Percentiles rank a stretch among this genome's conserved stretches.
These are phyloP conservation scores for Penicillium crustosum DNA, from an alignment of 2,329 filamentous ascomycete genomes.

Conservation along the genomic window DNA sequence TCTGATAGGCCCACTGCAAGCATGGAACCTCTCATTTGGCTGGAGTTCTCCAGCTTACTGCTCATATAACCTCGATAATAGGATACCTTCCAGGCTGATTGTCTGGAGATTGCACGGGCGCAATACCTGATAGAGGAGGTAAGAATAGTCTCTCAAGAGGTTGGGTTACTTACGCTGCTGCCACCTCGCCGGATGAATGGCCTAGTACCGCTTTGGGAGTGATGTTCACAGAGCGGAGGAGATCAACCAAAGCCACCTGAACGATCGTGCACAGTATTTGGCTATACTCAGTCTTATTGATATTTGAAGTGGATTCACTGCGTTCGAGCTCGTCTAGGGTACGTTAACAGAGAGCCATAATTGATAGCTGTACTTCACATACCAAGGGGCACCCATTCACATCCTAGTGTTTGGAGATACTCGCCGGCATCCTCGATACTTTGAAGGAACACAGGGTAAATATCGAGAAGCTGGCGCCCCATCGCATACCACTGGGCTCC, in stretches of 20 bases:
- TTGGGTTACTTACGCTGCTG: slow-evolving; percentile 21
- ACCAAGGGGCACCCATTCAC: slow-evolving; percentile 12
- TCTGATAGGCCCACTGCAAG: slow-evolving; percentile 1
- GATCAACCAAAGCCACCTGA: slow-evolving; percentile 26
- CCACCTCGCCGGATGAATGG: slow-evolving; percentile 30
- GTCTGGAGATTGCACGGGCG: slow-evolving; percentile 14
- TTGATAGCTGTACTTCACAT: neutral
- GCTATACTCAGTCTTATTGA: slow-evolving; percentile 18
- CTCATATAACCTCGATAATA: slow-evolving; percentile 21
- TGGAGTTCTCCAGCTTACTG: neutral
- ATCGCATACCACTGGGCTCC: slow-evolving; percentile 33
- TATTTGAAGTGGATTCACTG: slow-evolving; percentile 6
- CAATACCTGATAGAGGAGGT: neutral
- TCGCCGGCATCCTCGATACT: slow-evolving; percentile 8
- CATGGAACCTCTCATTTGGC: slow-evolving; percentile 1
- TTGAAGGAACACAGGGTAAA: slow-evolving; percentile 15
- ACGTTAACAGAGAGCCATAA: neutral
- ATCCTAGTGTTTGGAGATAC: slow-evolving; percentile 15
- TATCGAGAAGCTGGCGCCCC: slow-evolving; percentile 24
- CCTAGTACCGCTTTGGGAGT: slow-evolving; percentile 20
- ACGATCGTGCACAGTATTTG: slow-evolving; percentile 28
- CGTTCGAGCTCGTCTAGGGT: neutral
- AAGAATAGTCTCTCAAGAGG: neutral
- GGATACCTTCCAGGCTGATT: slow-evolving; percentile 16
- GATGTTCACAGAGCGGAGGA: slow-evolving; percentile 18